These are phyloP conservation scores for Solidago caesia DNA, from an alignment of 129 eudicot species.

Conservation along the genomic window DNA sequence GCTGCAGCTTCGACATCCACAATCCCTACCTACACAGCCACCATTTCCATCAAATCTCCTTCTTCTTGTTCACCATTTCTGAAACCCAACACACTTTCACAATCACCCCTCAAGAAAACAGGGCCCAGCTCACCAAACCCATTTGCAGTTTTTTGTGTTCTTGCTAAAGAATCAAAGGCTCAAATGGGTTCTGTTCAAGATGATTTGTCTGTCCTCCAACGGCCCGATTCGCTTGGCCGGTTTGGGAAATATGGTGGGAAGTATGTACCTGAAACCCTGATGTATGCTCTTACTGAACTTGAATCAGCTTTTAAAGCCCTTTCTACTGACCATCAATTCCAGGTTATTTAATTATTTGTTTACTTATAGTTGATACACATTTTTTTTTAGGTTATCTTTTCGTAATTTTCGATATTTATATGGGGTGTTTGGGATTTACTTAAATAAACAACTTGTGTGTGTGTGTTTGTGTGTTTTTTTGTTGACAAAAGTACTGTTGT, in stretches of 20 bases:
- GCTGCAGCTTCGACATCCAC: neutral
- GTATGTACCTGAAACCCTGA: slow-evolving; percentile 86
- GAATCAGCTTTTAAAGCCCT: slow-evolving; percentile 67
- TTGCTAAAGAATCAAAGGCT: slow-evolving; percentile 24
- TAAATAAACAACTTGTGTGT: no score
- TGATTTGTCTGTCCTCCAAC: slow-evolving; percentile 29
- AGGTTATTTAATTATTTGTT: slow-evolving; percentile 13
- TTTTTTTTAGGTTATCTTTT: neutral
- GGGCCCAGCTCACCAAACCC: slow-evolving; percentile 19
- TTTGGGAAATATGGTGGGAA: slow-evolving; percentile 90
- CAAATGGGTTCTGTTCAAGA: slow-evolving; percentile 26
- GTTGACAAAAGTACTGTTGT: no score
- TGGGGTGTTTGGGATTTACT: no score
- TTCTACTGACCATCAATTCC: slow-evolving; percentile 34
- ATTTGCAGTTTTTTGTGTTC: slow-evolving; percentile 39
- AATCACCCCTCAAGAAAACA: slow-evolving; percentile 26
- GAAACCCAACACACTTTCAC: slow-evolving; percentile 11
- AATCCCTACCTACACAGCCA: slow-evolving; percentile 2
- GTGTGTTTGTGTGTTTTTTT: no score
- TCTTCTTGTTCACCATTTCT: slow-evolving; percentile 16
- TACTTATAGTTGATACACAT: neutral
- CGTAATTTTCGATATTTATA: no score
- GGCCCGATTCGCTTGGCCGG: slow-evolving; percentile 82
- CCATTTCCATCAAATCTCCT: neutral
- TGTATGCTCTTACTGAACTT: slow-evolving; percentile 74